Evolutionary conservation across 2,329 filamentous ascomycete genomes (phyloP), one percentile per base, ranked within the genome.

Genomic region (Dactylellina drechsleri): DNA sequence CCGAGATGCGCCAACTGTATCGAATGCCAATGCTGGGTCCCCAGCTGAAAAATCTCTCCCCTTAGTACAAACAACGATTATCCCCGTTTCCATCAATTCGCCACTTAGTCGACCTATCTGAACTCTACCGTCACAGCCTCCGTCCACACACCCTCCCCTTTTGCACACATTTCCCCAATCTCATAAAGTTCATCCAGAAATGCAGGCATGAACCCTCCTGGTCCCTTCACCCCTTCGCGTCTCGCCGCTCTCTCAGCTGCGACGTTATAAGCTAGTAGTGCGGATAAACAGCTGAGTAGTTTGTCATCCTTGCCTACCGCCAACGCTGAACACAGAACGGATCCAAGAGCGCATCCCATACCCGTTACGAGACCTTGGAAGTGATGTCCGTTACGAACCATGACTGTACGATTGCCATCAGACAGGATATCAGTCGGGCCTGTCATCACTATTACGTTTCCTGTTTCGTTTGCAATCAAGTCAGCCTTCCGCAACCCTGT

Each of bases 121-220:
- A 72, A 72, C 36, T 67, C 66, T n/a, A 72, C 16, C 2, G 54
- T 71, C 4, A 68, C 60, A 40, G 28, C 53, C 13, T 54, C 62
- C 23, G 68, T 59, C 76, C 66, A 76, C 10, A 12, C 26, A 16
- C 67, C 61, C 18, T 71, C 54, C 5, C 58, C 66, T 16, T 23
- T 71, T 6, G 53, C 65, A 56, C 66, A 70, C 13, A 64, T 53
- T 52, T 67, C 65, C 12, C 56, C 61, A 31, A 85, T 79, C 2
- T 67, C 57, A 77, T 85, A 87, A 59, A 90, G 80, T 80, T 87
- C 91, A 78, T 98, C 94, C 49, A 97, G 83, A 79, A 97, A 93
- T 0, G 90, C 90, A 0, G 92, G 90, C 12, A 96, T 89, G 83
- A 97, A 97, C 0, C 89, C 92, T 0, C 94, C 94, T 0, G 94